These are phyloP conservation scores for Erucastrum elatum DNA, from an alignment of 345 rosid species.

Conservation along the genomic window DNA sequence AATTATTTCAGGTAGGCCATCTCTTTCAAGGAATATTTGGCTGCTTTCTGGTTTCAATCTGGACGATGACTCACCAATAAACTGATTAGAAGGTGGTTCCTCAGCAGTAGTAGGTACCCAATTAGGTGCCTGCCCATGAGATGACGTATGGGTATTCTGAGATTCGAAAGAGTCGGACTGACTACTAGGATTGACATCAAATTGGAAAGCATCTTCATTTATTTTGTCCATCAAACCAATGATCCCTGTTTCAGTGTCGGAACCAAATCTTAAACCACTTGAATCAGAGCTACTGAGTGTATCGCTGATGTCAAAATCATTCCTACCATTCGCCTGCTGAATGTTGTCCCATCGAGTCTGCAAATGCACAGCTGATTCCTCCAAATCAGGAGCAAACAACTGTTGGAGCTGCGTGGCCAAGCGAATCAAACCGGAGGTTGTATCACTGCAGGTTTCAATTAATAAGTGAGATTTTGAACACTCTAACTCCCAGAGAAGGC, in stretches of 20 bases:
- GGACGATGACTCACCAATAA: conserved; percentile 47
- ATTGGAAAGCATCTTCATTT: conserved; percentile 67
- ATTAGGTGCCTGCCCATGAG: conserved; percentile 48
- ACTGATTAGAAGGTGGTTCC: conserved; percentile 37
- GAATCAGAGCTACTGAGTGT: conserved; percentile 37
- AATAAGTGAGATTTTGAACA: conserved; percentile 65
- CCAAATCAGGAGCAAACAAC: conserved; percentile 85
- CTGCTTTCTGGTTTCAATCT: conserved; percentile 47
- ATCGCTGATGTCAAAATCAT: conserved; percentile 42
- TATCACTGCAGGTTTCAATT: conserved; percentile 85
- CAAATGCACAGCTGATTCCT: conserved; percentile 80
- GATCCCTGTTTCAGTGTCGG: conserved; percentile 35
- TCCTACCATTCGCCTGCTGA: conserved; percentile 54
- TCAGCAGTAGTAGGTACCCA: conserved; percentile 45
- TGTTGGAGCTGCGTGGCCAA: conserved; percentile 81
- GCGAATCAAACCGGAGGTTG: conserved; percentile 69
- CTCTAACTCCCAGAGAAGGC: conserved; percentile 75
- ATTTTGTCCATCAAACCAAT: conserved; percentile 78
- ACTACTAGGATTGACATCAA: conserved; percentile 45
- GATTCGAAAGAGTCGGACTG: conserved; percentile 46
- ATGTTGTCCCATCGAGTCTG: conserved; percentile 80
- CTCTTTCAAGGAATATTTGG: conserved; percentile 53
- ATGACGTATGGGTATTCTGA: conserved; percentile 33
- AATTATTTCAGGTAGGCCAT: conserved; percentile 64
- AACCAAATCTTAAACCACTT: conserved; percentile 45